phyloP scores from a whole-genome alignment of 306 rosid genomes.

The Sphenostylis stenocarpa region DNA sequence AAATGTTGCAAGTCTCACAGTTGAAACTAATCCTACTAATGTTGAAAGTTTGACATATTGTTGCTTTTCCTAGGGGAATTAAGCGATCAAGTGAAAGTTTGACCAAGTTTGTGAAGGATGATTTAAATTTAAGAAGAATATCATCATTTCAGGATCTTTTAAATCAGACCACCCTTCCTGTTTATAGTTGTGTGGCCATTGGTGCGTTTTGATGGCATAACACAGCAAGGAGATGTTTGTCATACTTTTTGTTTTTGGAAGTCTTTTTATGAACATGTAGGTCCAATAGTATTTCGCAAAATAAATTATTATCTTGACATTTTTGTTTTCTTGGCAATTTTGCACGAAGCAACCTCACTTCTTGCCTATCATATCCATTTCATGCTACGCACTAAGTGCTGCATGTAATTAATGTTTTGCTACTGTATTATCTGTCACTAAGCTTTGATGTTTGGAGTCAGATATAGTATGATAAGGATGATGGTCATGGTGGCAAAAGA shows the following conservation, averaged over 20 bases:
- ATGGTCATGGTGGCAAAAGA: neutral
- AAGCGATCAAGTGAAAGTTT: constrained; percentile 43
- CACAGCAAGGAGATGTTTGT: constrained; percentile 3
- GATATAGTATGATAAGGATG: neutral
- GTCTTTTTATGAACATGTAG: constrained; percentile 2
- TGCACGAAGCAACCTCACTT: neutral
- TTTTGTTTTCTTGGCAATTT: neutral
- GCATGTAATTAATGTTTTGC: neutral
- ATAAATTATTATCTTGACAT: neutral
- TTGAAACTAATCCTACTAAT: neutral
- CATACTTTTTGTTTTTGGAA: neutral
- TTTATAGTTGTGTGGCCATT: constrained; percentile 7
- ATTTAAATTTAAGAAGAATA: constrained; percentile 32
- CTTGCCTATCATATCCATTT: constrained; percentile 2
- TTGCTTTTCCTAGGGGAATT: constrained; percentile 54
- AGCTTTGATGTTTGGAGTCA: neutral
- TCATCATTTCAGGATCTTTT: constrained; percentile 33
- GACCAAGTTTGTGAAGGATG: constrained; percentile 35
- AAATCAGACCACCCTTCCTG: constrained; percentile 4
- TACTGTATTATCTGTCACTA: neutral
- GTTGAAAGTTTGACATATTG: neutral
- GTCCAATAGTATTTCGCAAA: constrained; percentile 1
- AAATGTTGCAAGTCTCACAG: neutral
- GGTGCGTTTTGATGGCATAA: neutral
- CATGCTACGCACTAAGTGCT: neutral